These are phyloP conservation scores for Colletotrichum cordylinicola DNA, from an alignment of 2,329 filamentous ascomycete species.

Conservation along the genomic window DNA sequence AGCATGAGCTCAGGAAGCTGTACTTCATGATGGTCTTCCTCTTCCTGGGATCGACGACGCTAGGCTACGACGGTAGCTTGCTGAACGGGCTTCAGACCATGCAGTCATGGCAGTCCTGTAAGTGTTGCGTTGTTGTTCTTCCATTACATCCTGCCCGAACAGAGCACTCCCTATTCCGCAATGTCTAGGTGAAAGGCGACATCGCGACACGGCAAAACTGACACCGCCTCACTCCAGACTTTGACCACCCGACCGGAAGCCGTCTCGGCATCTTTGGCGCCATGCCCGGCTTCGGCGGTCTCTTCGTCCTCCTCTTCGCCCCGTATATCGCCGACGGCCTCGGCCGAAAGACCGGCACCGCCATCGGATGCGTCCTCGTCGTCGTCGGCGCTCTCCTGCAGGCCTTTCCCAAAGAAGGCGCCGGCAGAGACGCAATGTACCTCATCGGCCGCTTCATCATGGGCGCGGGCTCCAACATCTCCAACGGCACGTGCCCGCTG, in stretches of 20 bases:
- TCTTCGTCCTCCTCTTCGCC: conserved; percentile 52
- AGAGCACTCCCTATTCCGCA: accelerated
- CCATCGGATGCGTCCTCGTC: conserved; percentile 54
- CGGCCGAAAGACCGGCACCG: conserved; percentile 50
- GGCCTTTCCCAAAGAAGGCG: conserved; percentile 42
- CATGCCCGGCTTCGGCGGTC: conserved; percentile 53
- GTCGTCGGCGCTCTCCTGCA: conserved; percentile 49
- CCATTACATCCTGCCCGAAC: accelerated
- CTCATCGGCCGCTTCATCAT: conserved; percentile 59
- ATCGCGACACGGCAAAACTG: not conserved
- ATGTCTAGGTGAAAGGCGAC: not conserved
- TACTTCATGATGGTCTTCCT: conserved; percentile 36
- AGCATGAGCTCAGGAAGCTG: conserved; percentile 34
- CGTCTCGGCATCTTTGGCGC: conserved; percentile 48
- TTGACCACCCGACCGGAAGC: conserved; percentile 39
- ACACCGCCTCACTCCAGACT: conserved; percentile 22
- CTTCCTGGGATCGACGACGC: conserved; percentile 36
- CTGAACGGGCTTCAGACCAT: conserved; percentile 54
- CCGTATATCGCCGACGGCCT: conserved; percentile 49
- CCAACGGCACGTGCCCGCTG: conserved; percentile 51
- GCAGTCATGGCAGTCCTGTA: conserved; percentile 43
- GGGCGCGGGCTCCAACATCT: conserved; percentile 55
- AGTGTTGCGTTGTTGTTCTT: conserved; percentile 15
- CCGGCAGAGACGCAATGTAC: conserved; percentile 36
- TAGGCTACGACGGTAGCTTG: conserved; percentile 48